These are phyloP conservation scores for Cutaneotrichosporon sp. DNA, from an alignment of 1,284 basidiomycete species.

Conservation along the genomic window DNA sequence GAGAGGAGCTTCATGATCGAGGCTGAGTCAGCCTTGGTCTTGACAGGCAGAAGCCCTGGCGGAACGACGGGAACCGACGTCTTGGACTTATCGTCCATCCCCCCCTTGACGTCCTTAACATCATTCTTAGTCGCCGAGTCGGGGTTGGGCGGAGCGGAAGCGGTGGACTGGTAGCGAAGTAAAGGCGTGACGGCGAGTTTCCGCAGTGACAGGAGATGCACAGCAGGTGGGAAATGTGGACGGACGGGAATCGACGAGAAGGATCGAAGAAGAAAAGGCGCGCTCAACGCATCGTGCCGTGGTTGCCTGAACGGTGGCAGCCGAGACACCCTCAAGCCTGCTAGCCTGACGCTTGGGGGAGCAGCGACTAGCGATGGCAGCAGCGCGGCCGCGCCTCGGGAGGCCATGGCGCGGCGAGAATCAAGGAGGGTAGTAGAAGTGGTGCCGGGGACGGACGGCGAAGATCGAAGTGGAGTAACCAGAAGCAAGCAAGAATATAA, in stretches of 20 bases:
- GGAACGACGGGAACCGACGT: background rate
- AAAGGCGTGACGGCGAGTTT: background rate
- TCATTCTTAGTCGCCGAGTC: background rate
- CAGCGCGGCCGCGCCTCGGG: conserved; percentile 15
- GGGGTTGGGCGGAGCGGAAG: conserved; percentile 4
- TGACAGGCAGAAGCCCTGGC: conserved; percentile 7
- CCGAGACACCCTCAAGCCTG: too few species aligned
- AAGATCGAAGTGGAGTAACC: background rate
- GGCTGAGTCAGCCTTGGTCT: conserved; percentile 33
- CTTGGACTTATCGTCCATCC: conserved; percentile 5
- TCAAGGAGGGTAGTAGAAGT: conserved; percentile 1
- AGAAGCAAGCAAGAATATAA: too few species aligned
- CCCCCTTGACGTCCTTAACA: background rate
- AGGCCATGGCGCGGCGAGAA: conserved; percentile 16
- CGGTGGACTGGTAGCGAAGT: conserved; percentile 20
- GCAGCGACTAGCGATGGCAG: background rate
- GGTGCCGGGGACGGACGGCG: conserved; percentile 1
- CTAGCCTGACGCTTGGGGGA: background rate
- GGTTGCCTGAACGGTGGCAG: too few species aligned
- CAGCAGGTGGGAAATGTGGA: background rate
- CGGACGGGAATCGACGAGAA: background rate
- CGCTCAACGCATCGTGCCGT: too few species aligned
- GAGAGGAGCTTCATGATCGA: conserved; percentile 39
- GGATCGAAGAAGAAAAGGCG: background rate
- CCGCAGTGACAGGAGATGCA: background rate